Conservation (phyloP, 768 basidiomycete genomes). For the Leucosporidium scottii region DNA sequence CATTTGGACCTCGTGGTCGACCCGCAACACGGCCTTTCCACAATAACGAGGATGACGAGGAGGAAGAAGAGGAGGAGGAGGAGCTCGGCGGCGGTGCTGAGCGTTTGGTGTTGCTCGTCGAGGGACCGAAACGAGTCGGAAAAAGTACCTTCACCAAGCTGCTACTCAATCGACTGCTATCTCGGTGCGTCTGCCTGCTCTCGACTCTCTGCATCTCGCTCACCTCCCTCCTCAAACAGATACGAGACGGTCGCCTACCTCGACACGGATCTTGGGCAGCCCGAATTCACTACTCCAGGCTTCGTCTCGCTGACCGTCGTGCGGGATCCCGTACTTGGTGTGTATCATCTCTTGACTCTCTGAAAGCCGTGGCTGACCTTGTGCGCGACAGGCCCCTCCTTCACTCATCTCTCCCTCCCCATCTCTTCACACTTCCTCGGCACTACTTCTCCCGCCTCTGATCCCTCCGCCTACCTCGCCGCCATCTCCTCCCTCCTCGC, state of each 20-base stretch:
- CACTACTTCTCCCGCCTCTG: conserved; percentile 64
- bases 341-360: conserved; percentile 5
- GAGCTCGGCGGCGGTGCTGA: conserved; percentile 16
- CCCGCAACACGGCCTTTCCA: not conserved
- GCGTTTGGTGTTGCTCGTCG: conserved; percentile 56
- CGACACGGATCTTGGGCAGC: conserved; percentile 88
- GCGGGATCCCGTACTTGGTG: conserved; percentile 64
- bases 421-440: conserved; percentile 74
- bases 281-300: conserved; percentile 83
- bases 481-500: conserved; percentile 62
- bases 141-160: conserved; percentile 83
- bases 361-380: not conserved
- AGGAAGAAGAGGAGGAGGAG: not conserved
- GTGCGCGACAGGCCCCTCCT: conserved; percentile 62
- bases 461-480: conserved; percentile 67
- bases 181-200: conserved; percentile 46
- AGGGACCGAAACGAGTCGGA: conserved; percentile 77
- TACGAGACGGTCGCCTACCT: conserved; percentile 79
- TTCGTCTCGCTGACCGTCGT: conserved; percentile 72
- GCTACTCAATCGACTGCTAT: conserved; percentile 61
- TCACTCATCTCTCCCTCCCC: conserved; percentile 71
- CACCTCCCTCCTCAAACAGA: conserved; percentile 42
- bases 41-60: not conserved
- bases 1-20: not conserved
- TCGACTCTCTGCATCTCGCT: conserved; percentile 5